phyloP scores from a whole-genome alignment of 495 filamentous ascomycete species.

The Aspergillus steynii region DNA sequence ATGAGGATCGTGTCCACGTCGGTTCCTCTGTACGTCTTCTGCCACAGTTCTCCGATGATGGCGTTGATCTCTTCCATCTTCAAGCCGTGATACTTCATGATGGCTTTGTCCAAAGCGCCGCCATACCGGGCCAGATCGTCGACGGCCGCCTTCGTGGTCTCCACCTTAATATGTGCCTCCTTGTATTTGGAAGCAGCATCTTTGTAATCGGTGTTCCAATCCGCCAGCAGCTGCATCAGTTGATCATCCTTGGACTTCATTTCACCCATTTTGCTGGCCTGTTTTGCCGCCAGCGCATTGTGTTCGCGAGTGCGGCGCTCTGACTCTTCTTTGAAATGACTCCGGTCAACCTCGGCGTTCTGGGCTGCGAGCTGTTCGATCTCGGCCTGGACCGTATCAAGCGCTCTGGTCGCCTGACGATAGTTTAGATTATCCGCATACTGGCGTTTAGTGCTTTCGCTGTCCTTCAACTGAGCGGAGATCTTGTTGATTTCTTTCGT shows the following conservation, averaged over 20 bases:
- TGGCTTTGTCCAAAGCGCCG: slow-evolving; percentile 83
- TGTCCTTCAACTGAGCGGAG: slow-evolving; percentile 72
- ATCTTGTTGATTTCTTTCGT: slow-evolving; percentile 73
- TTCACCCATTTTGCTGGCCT: slow-evolving; percentile 64
- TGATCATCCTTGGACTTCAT: slow-evolving; percentile 83
- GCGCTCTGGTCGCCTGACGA: slow-evolving; percentile 66
- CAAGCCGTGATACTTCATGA: slow-evolving; percentile 91
- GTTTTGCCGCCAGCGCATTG: slow-evolving; percentile 59
- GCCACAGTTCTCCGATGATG: slow-evolving; percentile 94
- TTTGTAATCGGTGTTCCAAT: slow-evolving; percentile 86
- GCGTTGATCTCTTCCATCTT: slow-evolving; percentile 99
- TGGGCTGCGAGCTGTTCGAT: slow-evolving; percentile 76
- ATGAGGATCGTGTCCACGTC: slow-evolving; percentile 98
- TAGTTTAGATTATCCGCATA: slow-evolving; percentile 87
- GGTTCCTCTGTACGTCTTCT: slow-evolving; percentile 92
- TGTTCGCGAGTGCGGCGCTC: slow-evolving; percentile 59
- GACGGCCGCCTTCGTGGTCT: slow-evolving; percentile 88
- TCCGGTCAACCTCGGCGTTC: slow-evolving; percentile 79
- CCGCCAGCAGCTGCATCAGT: slow-evolving; percentile 62
- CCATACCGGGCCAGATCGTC: slow-evolving; percentile 84
- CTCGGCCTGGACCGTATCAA: slow-evolving; percentile 65
- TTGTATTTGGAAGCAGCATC: slow-evolving; percentile 80
- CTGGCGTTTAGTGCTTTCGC: slow-evolving; percentile 73
- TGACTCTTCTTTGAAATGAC: slow-evolving; percentile 70
- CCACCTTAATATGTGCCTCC: slow-evolving; percentile 85